Evolutionary conservation across 495 filamentous ascomycete genomes (phyloP), one percentile per base, ranked within the genome.

Genomic region (Collariella sp.): DNA sequence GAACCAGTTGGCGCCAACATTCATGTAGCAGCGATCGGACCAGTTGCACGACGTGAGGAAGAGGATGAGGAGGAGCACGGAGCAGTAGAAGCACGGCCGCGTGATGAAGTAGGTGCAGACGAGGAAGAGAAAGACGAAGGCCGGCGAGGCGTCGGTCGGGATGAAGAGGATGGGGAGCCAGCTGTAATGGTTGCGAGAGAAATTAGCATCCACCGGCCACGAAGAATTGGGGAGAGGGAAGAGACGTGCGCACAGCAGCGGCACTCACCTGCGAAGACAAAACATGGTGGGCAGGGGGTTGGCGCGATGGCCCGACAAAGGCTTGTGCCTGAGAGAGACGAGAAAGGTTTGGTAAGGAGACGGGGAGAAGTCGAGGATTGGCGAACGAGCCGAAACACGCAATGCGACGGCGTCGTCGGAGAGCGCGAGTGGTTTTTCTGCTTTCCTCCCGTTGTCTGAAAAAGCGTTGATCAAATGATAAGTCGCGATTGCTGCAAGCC

Each of bases 91-190:
- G 73, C 89, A 95, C 52, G 89, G 89, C 50, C 89, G 81, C 66
- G 91, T 89, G 58, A 95, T 82, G 66, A 91, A 83, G 73, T 94
- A 95, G 60, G 88, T 95, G 62, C 87, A 83, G 58, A 89, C 73
- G 70, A 95, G 87, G 76, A 93, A 94, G 65, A 91, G 83, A 68
- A 91, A 81, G 59, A 95, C 88, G 75, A 94, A 93, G 56, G 87
- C 82, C 7, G 85, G 84, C 46, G 84, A 89, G 51, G 87, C 87
- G 64, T 88, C 87, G 52, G 83, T 88, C 50, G 83, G 81, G 55
- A 87, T 84, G 70, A 85, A 87, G 56, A 87, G 83, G 43, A 87
- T 75, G 12, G 83, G 83, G 23, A 87, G 76, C 82, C 83, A 87
- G 67, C 83, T 84, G 56, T 18, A 18, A 20, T 5, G n/a, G 16